These are phyloP conservation scores for Vitis labrusca DNA, from an alignment of 164 flowering plant species.

Conservation along the genomic window DNA sequence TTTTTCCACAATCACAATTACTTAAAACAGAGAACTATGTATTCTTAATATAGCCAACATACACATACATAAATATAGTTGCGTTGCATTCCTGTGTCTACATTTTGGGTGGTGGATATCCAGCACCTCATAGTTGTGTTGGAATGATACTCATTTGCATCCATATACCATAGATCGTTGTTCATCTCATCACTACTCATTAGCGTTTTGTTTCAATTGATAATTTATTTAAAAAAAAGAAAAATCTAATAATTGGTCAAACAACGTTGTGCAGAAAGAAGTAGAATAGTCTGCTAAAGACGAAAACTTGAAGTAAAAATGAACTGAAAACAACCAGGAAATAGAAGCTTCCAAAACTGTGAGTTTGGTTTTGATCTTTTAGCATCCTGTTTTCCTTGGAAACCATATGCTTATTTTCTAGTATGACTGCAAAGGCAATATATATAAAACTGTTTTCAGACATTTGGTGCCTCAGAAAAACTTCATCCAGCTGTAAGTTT, in stretches of 20 bases:
- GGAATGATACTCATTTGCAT: not conserved
- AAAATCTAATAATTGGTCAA: not conserved
- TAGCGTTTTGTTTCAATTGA: not conserved
- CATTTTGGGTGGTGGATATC: not conserved
- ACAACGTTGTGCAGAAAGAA: no score
- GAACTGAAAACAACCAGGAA: not conserved
- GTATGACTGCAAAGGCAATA: not conserved
- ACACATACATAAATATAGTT: not conserved
- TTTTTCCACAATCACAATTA: not conserved
- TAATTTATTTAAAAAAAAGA: not conserved
- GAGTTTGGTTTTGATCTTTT: slow-evolving; percentile 6
- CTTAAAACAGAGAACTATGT: not conserved
- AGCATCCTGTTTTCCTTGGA: slow-evolving; percentile 2
- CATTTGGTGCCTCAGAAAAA: not conserved
- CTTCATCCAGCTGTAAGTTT: not conserved
- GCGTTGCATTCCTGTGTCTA: not conserved
- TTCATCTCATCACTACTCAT: not conserved
- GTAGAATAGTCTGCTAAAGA: not conserved
- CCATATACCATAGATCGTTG: not conserved
- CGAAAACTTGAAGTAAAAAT: not conserved
- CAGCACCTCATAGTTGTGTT: not conserved
- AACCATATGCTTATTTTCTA: not conserved
- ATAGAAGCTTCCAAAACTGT: not conserved
- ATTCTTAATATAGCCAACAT: not conserved
- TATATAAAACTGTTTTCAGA: slow-evolving; percentile 11